Evolutionary conservation across 345 rosid species (phyloP).

Genomic region (Dimocarpus longan): DNA sequence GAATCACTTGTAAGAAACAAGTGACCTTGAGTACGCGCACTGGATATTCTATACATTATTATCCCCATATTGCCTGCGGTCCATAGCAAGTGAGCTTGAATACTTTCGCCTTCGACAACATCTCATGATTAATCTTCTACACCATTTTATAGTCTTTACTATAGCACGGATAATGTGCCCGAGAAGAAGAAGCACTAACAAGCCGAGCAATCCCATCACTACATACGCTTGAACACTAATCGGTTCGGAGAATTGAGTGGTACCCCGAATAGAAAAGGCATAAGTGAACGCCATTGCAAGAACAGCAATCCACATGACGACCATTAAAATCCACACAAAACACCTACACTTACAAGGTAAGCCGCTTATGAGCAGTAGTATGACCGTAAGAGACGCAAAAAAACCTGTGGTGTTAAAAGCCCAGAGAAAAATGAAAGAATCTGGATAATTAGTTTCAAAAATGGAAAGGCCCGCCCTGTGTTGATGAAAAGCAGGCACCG

Average conservation of each 20-base stretch:
- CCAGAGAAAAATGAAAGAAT: not conserved
- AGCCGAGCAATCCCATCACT: not conserved
- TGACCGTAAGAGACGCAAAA: constrained; percentile 16
- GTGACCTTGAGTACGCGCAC: too few relatives aligned
- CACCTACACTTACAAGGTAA: not conserved
- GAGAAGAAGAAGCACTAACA: not conserved
- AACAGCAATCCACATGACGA: constrained; percentile 11
- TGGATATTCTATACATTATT: too few relatives aligned
- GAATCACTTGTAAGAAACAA: too few relatives aligned
- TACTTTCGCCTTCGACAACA: not conserved
- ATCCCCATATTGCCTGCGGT: not conserved
- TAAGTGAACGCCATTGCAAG: not conserved
- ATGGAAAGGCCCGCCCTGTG: not conserved
- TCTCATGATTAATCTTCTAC: not conserved
- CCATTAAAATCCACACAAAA: not conserved
- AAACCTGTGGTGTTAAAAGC: constrained; percentile 8
- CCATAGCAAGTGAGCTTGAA: not conserved
- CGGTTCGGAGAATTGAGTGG: not conserved
- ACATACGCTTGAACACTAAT: not conserved
- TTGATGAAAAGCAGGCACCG: too few relatives aligned
- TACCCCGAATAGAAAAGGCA: not conserved
- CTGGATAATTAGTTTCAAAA: not conserved
- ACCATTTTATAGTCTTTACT: not conserved
- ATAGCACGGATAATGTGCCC: not conserved
- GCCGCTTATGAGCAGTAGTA: constrained; percentile 21